Evolutionary conservation across 345 rosid species (phyloP).

Genomic region (Gossypium ekmanianum): DNA sequence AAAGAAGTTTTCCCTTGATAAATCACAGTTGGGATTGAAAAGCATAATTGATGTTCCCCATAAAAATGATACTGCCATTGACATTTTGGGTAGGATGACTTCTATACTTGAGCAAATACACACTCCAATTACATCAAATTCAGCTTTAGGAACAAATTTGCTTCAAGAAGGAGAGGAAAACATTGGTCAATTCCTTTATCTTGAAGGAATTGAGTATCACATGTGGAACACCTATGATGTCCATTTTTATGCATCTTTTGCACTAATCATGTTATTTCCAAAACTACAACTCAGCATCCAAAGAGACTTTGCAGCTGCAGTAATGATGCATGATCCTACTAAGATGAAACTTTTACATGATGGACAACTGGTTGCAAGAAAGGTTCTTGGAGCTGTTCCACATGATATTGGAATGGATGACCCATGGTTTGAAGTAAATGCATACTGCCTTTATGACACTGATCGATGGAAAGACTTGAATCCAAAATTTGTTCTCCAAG

Average conservation of each 20-base stretch:
- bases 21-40: constrained; percentile 39
- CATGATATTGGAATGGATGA: constrained; percentile 81
- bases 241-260: constrained; percentile 90
- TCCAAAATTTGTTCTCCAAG: constrained; percentile 92
- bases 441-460: constrained; percentile 63
- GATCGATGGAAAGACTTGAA: constrained; percentile 95
- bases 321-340: constrained; percentile 86
- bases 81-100: constrained; percentile 74
- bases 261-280: constrained; percentile 83
- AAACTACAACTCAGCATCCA: constrained; percentile 90
- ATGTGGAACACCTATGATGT: constrained; percentile 99
- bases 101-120: constrained; percentile 58
- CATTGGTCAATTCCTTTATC: constrained; percentile 88
- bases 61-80: constrained; percentile 47
- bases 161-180: constrained; percentile 93
- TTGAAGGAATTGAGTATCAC: constrained; percentile 83
- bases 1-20: constrained; percentile 76
- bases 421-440: constrained; percentile 94
- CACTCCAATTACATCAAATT: constrained; percentile 59
- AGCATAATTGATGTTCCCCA: constrained; percentile 22
- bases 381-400: constrained; percentile 95
- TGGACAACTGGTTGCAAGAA: constrained; percentile 65
- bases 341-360: constrained; percentile 54
- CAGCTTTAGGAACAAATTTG: constrained; percentile 86
- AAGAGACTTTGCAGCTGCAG: constrained; percentile 91